Evolutionary conservation across 1,284 basidiomycete species (phyloP).

Genomic region (Pseudozyma sp.): DNA sequence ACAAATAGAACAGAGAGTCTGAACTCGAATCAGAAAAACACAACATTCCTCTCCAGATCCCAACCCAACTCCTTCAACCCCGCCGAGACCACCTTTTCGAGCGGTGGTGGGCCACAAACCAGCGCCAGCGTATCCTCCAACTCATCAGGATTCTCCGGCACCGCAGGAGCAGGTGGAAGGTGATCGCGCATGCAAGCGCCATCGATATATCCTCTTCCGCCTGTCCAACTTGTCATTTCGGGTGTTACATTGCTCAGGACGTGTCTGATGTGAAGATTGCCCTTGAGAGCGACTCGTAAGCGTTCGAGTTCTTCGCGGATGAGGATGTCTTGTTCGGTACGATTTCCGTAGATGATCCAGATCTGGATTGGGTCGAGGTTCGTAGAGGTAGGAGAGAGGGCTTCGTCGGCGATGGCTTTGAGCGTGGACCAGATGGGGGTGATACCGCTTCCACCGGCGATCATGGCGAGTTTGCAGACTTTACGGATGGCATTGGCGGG

Average conservation of each 20-base stretch:
- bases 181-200: conserved; percentile 70
- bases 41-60: conserved; percentile 57
- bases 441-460: conserved; percentile 77
- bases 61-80: conserved; percentile 57
- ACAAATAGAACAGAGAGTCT: background rate
- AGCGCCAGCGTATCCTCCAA: conserved; percentile 71
- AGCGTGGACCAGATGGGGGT: conserved; percentile 72
- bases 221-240: conserved; percentile 70
- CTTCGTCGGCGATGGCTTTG: conserved; percentile 72
- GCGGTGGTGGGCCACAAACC: conserved; percentile 74
- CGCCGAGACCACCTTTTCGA: conserved; percentile 63
- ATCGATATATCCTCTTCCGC: conserved; percentile 72
- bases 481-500: conserved; percentile 67
- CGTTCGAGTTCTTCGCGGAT: conserved; percentile 73
- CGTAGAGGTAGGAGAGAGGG: conserved; percentile 41
- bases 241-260: conserved; percentile 69
- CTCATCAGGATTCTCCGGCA: conserved; percentile 18
- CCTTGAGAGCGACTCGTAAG: conserved; percentile 67
- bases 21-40: conserved; percentile 52
- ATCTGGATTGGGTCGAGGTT: conserved; percentile 67
- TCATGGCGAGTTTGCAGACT: conserved; percentile 73
- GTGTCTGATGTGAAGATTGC: conserved; percentile 73
- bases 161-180: conserved; percentile 66
- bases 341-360: conserved; percentile 74
- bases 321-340: conserved; percentile 73